Conservation (phyloP, 2,329 filamentous ascomycete genomes). For the Beauveria brongniartii region DNA sequence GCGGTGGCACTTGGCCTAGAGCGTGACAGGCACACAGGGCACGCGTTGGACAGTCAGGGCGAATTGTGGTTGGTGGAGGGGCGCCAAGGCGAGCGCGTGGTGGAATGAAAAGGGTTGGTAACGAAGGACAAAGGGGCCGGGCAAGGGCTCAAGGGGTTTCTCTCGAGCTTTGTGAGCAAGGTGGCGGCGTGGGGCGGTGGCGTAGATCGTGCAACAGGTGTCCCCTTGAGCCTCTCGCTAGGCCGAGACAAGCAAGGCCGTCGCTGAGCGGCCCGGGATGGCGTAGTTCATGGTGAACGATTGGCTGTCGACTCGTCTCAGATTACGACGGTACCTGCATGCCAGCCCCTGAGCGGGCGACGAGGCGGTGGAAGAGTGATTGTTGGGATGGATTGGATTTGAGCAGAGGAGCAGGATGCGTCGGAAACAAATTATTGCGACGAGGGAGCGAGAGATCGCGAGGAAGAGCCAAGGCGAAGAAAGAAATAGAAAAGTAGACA, state of each 20-base stretch:
- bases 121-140: not conserved
- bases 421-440: not conserved
- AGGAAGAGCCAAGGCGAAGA: not conserved
- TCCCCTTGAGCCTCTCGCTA: conserved; percentile 2
- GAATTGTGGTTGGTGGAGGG: not conserved
- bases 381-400: not conserved
- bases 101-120: not conserved
- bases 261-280: not conserved
- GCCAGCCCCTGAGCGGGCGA: conserved; percentile 11
- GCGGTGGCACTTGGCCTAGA: not conserved
- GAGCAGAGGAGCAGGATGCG: not conserved
- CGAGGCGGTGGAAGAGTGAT: not conserved
- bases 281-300: conserved; percentile 15
- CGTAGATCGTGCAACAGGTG: conserved; percentile 6
- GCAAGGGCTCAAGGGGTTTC: too few relatives aligned
- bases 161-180: not conserved
- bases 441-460: not conserved
- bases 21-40: not conserved
- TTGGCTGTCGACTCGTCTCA: conserved; percentile 28
- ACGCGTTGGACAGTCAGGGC: not conserved
- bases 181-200: conserved; percentile 4
- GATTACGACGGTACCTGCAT: conserved; percentile 22
- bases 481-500: not conserved
- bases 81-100: not conserved
- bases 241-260: not conserved